Conservation (phyloP, 2,329 filamentous ascomycete species). For the Xylariaceae sp. region DNA sequence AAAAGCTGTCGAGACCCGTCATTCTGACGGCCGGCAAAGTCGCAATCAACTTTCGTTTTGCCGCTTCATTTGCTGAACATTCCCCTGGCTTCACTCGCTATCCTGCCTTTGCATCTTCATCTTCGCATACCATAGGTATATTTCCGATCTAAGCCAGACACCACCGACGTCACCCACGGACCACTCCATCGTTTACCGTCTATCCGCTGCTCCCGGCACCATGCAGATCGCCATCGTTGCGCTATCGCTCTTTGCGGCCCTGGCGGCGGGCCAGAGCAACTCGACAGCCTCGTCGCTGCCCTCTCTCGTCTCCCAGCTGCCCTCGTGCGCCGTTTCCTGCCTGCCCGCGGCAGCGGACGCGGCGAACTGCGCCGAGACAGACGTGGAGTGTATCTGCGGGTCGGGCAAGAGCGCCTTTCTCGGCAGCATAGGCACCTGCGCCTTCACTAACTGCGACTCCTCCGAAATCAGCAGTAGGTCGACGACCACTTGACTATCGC, state of each 20-base stretch:
- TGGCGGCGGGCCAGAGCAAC: slow-evolving; percentile 9
- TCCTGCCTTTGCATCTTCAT: no score
- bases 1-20: no score
- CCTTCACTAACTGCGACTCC: slow-evolving; percentile 11
- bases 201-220: no score
- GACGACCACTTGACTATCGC: neutral
- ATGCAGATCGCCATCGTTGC: slow-evolving; percentile 11
- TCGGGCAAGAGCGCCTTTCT: slow-evolving; percentile 16
- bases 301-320: slow-evolving; percentile 21
- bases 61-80: no score
- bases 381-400: slow-evolving; percentile 24
- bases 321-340: slow-evolving; percentile 21
- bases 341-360: slow-evolving; percentile 12
- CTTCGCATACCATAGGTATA: no score
- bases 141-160: no score
- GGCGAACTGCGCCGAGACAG: slow-evolving; percentile 18
- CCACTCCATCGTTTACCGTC: no score
- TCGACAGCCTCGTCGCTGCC: slow-evolving; percentile 17
- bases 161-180: no score
- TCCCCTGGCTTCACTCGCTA: no score
- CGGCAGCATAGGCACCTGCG: slow-evolving; percentile 14
- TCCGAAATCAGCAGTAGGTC: slow-evolving; percentile 20
- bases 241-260: slow-evolving; percentile 10
- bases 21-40: no score
- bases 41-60: no score